Conservation (phyloP, 331 rosid genomes). For the Cydonia oblonga region DNA sequence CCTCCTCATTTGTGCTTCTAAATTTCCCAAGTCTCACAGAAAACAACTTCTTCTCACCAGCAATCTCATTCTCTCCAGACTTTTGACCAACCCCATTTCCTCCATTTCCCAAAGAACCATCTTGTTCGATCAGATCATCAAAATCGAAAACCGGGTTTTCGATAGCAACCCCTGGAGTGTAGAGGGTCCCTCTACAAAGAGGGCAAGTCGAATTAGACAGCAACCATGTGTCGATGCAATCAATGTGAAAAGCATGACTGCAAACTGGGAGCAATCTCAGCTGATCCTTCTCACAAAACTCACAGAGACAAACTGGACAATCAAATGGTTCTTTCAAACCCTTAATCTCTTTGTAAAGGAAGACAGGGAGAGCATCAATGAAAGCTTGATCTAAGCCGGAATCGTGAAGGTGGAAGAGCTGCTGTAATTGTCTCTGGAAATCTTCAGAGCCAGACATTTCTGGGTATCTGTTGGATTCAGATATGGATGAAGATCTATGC, state of each 20-base stretch:
- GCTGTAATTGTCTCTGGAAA: conserved; percentile 72
- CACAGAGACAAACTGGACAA: conserved; percentile 88
- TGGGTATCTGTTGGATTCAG: conserved; percentile 56
- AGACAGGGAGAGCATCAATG: conserved; percentile 79
- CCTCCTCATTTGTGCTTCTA: conserved; percentile 40
- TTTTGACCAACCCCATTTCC: conserved; percentile 29
- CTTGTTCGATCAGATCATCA: conserved; percentile 46
- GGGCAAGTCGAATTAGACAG: conserved; percentile 87
- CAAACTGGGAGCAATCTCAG: conserved; percentile 73
- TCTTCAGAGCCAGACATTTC: conserved; percentile 57
- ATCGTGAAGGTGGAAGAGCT: conserved; percentile 84
- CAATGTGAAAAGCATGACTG: conserved; percentile 82
- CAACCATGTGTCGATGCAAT: conserved; percentile 88
- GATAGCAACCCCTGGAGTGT: conserved; percentile 38
- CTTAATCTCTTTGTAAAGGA: conserved; percentile 55
- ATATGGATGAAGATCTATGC: conserved; percentile 42
- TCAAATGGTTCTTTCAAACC: conserved; percentile 77
- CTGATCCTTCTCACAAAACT: conserved; percentile 66
- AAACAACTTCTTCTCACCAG: conserved; percentile 38
- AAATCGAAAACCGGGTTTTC: conserved; percentile 51
- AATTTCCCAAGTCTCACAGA: conserved; percentile 83
- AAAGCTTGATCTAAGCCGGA: conserved; percentile 86
- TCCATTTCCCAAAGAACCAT: conserved; percentile 25
- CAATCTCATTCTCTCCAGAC: conserved; percentile 43
- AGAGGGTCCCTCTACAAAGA: conserved; percentile 79